A percentile compares a stretch with the other conserved stretches of the same genome.
Conservation (phyloP, 305 asterid genomes). For the Stenogyne calaminthoides region DNA sequence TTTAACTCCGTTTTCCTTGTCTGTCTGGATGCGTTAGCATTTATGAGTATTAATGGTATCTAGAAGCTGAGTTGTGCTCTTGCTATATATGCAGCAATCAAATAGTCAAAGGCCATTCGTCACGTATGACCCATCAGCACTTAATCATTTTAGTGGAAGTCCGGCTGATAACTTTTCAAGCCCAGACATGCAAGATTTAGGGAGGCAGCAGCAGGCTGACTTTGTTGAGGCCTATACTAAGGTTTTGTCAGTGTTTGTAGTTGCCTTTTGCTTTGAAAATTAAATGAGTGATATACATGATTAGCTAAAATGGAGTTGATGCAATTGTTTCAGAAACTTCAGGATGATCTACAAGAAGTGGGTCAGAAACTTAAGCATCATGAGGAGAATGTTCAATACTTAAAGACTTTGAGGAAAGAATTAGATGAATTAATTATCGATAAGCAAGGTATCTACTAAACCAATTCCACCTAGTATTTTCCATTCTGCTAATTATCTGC, state of each 20-base stretch:
- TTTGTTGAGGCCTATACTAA: constrained; percentile 35
- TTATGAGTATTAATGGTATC: constrained; percentile 1
- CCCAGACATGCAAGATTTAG: constrained; percentile 33
- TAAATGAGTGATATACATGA: constrained; percentile 10
- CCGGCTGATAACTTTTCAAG: background rate
- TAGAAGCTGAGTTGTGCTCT: constrained; percentile 21
- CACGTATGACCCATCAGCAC: constrained; percentile 13
- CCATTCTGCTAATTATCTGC: background rate
- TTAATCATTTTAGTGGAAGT: constrained; percentile 10
- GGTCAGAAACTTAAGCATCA: constrained; percentile 61
- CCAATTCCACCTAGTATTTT: constrained; percentile 7
- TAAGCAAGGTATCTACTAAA: constrained; percentile 49
- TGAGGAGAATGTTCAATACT: constrained; percentile 56
- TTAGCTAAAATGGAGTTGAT: constrained; percentile 18
- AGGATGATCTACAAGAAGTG: constrained; percentile 52
- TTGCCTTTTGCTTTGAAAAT: constrained; percentile 8
- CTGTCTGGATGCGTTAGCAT: background rate
- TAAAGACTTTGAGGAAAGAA: constrained; percentile 41
- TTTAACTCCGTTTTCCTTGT: background rate
- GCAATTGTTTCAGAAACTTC: constrained; percentile 52
- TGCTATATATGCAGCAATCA: constrained; percentile 27
- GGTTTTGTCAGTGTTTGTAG: constrained; percentile 29
- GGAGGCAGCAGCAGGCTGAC: constrained; percentile 29
- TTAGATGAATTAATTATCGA: constrained; percentile 56
- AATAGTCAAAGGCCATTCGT: constrained; percentile 20